Evolutionary conservation across 169 alveolate genomes (phyloP), one percentile per base, ranked within the genome.

Genomic region (Cyclospora cayetanensis): DNA sequence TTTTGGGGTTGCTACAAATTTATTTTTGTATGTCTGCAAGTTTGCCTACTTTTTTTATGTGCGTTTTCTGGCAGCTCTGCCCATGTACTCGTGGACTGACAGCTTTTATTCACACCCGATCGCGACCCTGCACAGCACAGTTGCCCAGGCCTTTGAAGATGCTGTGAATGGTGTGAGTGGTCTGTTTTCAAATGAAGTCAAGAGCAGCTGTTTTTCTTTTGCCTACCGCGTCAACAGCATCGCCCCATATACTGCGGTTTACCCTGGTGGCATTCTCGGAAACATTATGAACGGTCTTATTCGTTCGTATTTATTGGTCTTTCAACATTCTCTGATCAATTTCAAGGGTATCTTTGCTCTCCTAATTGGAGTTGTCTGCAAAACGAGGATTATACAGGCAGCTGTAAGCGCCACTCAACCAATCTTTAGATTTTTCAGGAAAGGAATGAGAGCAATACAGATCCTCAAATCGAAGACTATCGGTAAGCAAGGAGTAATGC

Each of bases 221-320:
- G 76, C 92, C 4, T 63, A 87, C 31, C 74, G 82, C 25, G 72
- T 68, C 72, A 43, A 63, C 68, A 27, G 66, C 65, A 15, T 87
- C 39, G 50, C 66, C 43, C 92, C 92, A 11, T 50, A 68, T 37
- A 37, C 88, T 12, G 68, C 20, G 2, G 87, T 72, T 9, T 87
- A 68, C 35, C 92, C 92, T 34, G 92, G 92, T 1, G 92, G 92
- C 25, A 87, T 87, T 50, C 79, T 87, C 9, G 92, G 92, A 29
- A 68, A 52, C 46, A 87, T 87, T 35, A 70, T 68, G 92, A 79
- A 72, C 15, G 82, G 68, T 12, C 60, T 87, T 31, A 55, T 72
- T 31, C 92, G 92, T 12, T 87, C 92, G 2, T 87, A 87, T 79
- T 31, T 87, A 35, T 52, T 70, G 35, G 82, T 70, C 29, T 87